These are phyloP conservation scores for Aureobasidium mangrovei DNA, from an alignment of 2,329 filamentous ascomycete genomes.

Conservation along the genomic window DNA sequence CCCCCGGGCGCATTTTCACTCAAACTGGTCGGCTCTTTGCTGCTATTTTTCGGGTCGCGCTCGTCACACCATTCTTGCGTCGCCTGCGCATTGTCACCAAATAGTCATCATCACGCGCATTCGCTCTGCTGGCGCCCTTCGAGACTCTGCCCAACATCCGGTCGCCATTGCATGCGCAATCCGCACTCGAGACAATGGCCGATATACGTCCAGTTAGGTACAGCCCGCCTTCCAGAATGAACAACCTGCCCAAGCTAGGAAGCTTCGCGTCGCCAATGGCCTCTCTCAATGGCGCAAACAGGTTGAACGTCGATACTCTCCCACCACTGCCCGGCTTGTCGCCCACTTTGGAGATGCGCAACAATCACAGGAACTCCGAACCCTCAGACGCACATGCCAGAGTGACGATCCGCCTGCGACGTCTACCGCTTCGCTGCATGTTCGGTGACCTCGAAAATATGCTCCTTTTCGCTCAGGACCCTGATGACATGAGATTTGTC, in stretches of 20 bases:
- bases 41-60: not conserved
- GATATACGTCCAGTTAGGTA: slow-evolving; percentile 3
- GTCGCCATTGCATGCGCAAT: slow-evolving; percentile 5
- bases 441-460: slow-evolving; percentile 48
- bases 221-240: slow-evolving; percentile 2
- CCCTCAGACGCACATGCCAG: not conserved
- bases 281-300: not conserved
- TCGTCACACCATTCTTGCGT: not conserved
- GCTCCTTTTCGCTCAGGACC: slow-evolving; percentile 36
- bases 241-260: not conserved
- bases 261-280: not conserved
- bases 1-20: not conserved
- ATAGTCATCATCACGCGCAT: not conserved
- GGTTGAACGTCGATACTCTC: not conserved
- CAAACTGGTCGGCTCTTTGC: not conserved
- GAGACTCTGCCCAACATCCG: not conserved
- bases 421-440: slow-evolving; percentile 47
- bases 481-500: slow-evolving; percentile 51
- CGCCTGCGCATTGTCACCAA: not conserved
- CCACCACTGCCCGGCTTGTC: slow-evolving; percentile 32
- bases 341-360: slow-evolving; percentile 34
- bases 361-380: slow-evolving; percentile 7
- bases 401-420: slow-evolving; percentile 47
- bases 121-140: not conserved
- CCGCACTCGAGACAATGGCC: slow-evolving; percentile 3